Evolutionary conservation across 2,329 filamentous ascomycete species (phyloP).

Genomic region (Ceratocystis diversiconidia): DNA sequence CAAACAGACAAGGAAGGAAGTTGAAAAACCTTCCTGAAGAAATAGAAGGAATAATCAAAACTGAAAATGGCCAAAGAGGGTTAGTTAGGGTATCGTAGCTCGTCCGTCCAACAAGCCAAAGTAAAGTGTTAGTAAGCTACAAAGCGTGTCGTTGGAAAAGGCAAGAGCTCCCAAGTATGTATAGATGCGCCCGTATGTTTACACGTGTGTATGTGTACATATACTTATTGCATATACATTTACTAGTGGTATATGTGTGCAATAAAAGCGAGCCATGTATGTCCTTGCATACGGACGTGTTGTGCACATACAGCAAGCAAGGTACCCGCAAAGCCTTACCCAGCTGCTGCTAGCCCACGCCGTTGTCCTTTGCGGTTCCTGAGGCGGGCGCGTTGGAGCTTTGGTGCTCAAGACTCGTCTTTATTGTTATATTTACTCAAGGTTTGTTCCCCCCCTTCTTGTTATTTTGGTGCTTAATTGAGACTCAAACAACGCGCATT

Average conservation of each 20-base stretch:
- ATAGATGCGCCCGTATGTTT: not conserved
- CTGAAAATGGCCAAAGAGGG: not conserved
- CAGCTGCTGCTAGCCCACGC: not conserved
- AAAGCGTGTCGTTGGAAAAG: no score
- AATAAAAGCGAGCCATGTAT: not conserved
- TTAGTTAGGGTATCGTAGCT: no score
- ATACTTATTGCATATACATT: not conserved
- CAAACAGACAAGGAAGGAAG: not conserved
- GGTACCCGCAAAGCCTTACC: constrained; percentile 1
- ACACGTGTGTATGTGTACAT: not conserved
- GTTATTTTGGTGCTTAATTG: not conserved
- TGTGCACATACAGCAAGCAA: not conserved
- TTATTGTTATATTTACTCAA: no score
- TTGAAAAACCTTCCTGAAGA: no score
- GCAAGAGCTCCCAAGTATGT: not conserved
- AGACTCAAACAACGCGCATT: not conserved
- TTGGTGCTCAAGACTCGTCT: not conserved
- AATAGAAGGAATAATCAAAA: no score
- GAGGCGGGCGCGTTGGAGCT: not conserved
- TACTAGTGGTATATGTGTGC: not conserved
- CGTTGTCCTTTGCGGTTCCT: constrained; percentile 10
- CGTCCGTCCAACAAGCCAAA: no score
- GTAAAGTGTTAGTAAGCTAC: no score
- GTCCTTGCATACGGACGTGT: not conserved
- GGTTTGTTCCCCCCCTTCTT: not conserved